Percentiles rank a stretch among this genome's conserved stretches.
These are phyloP conservation scores for Mycena epipterygia DNA, from an alignment of 768 basidiomycete genomes.

Conservation along the genomic window DNA sequence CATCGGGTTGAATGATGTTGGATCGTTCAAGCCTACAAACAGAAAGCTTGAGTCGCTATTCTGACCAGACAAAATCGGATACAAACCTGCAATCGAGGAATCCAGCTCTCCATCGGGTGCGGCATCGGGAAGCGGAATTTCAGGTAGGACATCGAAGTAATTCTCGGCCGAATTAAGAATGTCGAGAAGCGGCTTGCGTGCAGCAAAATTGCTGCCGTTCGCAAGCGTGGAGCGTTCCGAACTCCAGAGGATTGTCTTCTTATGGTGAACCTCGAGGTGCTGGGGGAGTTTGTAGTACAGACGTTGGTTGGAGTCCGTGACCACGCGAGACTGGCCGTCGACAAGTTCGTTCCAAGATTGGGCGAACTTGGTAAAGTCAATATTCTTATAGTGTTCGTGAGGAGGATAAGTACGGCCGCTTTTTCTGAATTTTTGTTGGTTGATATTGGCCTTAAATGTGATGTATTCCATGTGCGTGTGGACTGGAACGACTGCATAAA, in stretches of 20 bases:
- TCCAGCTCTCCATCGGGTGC: background rate
- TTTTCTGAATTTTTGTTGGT: background rate
- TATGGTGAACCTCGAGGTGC: conserved; percentile 5
- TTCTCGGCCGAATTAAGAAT: background rate
- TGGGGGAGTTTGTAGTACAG: conserved; percentile 6
- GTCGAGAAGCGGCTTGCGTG: background rate
- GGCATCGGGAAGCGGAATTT: background rate
- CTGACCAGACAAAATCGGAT: background rate
- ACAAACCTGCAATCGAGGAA: background rate
- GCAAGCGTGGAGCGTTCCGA: background rate
- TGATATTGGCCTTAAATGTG: background rate
- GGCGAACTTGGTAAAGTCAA: background rate
- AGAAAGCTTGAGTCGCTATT: too few species aligned
- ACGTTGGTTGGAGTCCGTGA: background rate
- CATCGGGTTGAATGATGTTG: background rate
- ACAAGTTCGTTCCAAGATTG: conserved; percentile 4
- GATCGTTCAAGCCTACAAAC: background rate
- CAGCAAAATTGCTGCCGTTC: background rate
- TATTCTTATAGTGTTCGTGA: conserved; percentile 1
- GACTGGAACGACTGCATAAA: background rate
- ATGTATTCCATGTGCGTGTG: conserved; percentile 6
- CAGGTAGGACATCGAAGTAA: background rate
- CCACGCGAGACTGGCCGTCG: background rate
- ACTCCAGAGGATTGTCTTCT: conserved; percentile 1
- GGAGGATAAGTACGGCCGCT: background rate